A percentile compares a stretch with the other conserved stretches of the same genome.
phyloP scores from a whole-genome alignment of 1,139 yeast genomes.

The Nakaseomyces delphensis region DNA sequence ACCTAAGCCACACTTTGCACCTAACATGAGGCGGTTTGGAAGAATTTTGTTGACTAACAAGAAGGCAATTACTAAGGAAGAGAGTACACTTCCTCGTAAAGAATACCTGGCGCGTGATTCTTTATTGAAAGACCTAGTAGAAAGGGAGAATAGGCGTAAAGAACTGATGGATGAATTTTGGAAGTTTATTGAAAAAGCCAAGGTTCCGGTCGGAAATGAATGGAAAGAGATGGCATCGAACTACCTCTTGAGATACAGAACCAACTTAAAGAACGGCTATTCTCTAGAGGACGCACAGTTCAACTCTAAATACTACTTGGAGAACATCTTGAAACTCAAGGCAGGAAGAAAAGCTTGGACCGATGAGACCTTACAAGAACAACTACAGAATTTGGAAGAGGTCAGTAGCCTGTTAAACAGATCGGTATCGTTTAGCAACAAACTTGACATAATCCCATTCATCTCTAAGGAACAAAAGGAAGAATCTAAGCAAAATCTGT shows the following conservation, averaged over 20 bases:
- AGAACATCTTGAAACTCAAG: constrained; percentile 43
- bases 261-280: constrained; percentile 44
- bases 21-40: constrained; percentile 81
- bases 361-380: constrained; percentile 20
- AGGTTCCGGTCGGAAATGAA: constrained; percentile 23
- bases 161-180: constrained; percentile 26
- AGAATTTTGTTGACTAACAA: constrained; percentile 46
- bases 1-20: constrained; percentile 86
- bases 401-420: constrained; percentile 19
- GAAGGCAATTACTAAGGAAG: constrained; percentile 31
- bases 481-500: constrained; percentile 29
- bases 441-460: constrained; percentile 33
- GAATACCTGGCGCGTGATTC: constrained; percentile 50
- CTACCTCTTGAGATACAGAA: constrained; percentile 46
- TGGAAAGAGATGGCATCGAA: constrained; percentile 9
- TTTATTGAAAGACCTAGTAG: constrained; percentile 35
- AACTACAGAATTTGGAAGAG: constrained; percentile 29
- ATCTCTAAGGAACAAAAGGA: constrained; percentile 34
- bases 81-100: constrained; percentile 30
- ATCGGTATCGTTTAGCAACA: constrained; percentile 35
- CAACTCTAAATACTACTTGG: constrained; percentile 46
- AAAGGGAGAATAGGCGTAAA: constrained; percentile 37
- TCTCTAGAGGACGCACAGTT: constrained; percentile 46
- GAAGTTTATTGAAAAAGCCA: constrained; percentile 24
- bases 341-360: constrained; percentile 37